These are phyloP conservation scores for Myriosclerotinia curreyana DNA, from an alignment of 2,329 filamentous ascomycete species.

Conservation along the genomic window DNA sequence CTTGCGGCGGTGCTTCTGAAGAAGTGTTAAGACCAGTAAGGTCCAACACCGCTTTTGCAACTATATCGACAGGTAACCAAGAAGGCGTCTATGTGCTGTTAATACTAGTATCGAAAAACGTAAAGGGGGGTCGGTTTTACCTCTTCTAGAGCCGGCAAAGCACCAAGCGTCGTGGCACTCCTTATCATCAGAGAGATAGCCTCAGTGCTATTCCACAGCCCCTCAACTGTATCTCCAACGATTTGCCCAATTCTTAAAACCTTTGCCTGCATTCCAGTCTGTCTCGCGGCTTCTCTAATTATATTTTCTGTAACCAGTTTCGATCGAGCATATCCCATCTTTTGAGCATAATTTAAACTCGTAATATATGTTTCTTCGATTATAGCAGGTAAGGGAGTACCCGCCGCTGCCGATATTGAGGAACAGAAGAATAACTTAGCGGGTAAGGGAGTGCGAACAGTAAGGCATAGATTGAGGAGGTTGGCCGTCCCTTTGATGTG, in stretches of 20 bases:
- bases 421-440: constrained; percentile 42
- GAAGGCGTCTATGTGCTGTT: constrained; percentile 36
- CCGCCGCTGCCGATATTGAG: constrained; percentile 40
- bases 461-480: constrained; percentile 43
- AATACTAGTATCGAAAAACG: neutral
- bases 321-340: constrained; percentile 51
- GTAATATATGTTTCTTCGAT: constrained; percentile 41
- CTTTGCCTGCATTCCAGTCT: constrained; percentile 38
- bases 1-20: neutral
- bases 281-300: constrained; percentile 39
- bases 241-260: constrained; percentile 52
- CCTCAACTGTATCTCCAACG: constrained; percentile 47
- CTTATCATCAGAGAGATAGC: constrained; percentile 53
- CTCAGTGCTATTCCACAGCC: constrained; percentile 51
- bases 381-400: constrained; percentile 33
- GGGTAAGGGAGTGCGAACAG: constrained; percentile 34
- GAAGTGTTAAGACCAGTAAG: constrained; percentile 36
- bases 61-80: constrained; percentile 49
- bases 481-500: constrained; percentile 47
- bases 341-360: constrained; percentile 41
- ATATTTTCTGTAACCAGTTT: constrained; percentile 51
- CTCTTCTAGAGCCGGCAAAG: constrained; percentile 48
- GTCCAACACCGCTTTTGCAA: constrained; percentile 44
- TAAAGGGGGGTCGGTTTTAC: constrained; percentile 10
- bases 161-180: constrained; percentile 44